Base-by-base conservation (phyloP, 2,329 filamentous ascomycete genomes). In the Sarocladium brachiariae region DNA sequence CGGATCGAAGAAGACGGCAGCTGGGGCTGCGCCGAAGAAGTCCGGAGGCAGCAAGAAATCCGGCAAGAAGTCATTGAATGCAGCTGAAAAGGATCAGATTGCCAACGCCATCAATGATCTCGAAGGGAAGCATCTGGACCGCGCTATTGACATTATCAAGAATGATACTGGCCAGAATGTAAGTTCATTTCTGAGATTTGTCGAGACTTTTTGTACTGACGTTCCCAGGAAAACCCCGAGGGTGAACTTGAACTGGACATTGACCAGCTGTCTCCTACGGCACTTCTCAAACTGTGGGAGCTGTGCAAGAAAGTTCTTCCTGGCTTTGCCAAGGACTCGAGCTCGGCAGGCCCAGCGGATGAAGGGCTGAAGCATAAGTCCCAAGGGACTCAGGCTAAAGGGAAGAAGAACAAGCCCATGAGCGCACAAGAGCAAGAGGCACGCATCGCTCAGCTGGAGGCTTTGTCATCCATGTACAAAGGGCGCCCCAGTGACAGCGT, bases 61-160 rank as follows among this genome's bases (percentile, higher is more conserved):
- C 3, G 61, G 67, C 0, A 72, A 71, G 60, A 71, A 67, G 61
- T 77, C 78, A 50, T 80, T 87, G 61, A 81, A 89, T 39, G 84
- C 81, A 53, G 76, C 85, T 3, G 90, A 99, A 69, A 97, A 97
- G 73, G 89, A 93, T 52, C 81, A 91, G 57, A 95, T 99, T 52
- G 92, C 89, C 1, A 84, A 86, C 52, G 87, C 87, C 13, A 93
- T 96, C 56, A 87, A 85, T 59, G 84, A 84, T 55, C 81, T 97
- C 52, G 84, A 90, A 16, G 85, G 86, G 47, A 74, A 76, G n/a
- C 83, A 89, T 57, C 86, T 96, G 61, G 79, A 84, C 47, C 81
- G 83, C 57, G 89, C 92, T 0, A 88, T 96, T 27, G 82, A 86
- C 53, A 91, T 97, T 55, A 97, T 99, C 63, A 89, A 95, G 65